A percentile compares a stretch with the other conserved stretches of the same genome.
These are phyloP conservation scores for Stenogyne calaminthoides DNA, from an alignment of 305 asterid genomes.

Conservation along the genomic window DNA sequence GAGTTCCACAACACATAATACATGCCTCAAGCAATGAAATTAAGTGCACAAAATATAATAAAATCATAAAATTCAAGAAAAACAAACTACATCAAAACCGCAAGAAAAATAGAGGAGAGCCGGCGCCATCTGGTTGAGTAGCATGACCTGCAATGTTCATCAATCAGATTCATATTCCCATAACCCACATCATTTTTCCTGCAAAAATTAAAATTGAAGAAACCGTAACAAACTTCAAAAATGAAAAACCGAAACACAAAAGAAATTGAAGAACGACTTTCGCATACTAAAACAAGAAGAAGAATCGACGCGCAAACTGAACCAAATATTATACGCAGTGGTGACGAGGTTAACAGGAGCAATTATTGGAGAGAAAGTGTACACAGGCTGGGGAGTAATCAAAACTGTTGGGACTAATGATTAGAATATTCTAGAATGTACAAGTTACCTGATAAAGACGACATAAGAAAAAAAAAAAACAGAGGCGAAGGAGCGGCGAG, in stretches of 20 bases:
- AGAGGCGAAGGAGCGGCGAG: rapidly evolving
- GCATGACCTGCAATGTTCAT: constrained; percentile 40
- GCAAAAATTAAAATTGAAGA: constrained; percentile 7
- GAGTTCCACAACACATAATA: not conserved
- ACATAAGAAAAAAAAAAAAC: too few species aligned
- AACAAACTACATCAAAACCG: constrained; percentile 66
- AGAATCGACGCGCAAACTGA: too few species aligned
- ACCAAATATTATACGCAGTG: not conserved
- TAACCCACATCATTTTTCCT: constrained; percentile 37
- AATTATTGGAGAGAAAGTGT: not conserved
- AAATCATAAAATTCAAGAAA: constrained; percentile 2
- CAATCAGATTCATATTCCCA: constrained; percentile 37
- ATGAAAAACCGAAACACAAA: not conserved
- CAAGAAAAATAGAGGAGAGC: constrained; percentile 62
- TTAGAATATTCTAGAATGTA: too few species aligned
- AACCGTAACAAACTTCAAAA: not conserved
- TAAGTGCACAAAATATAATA: not conserved
- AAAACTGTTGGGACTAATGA: not conserved
- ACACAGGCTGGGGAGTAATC: not conserved
- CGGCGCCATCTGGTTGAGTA: constrained; percentile 56
- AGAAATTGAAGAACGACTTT: not conserved
- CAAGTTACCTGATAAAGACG: too few species aligned
- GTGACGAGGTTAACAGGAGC: not conserved
- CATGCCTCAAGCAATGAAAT: not conserved
- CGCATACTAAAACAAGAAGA: not conserved